Percentiles rank a stretch among this genome's conserved stretches.
phyloP scores from a whole-genome alignment of 495 filamentous ascomycete genomes.

The Penicillium turbatum region DNA sequence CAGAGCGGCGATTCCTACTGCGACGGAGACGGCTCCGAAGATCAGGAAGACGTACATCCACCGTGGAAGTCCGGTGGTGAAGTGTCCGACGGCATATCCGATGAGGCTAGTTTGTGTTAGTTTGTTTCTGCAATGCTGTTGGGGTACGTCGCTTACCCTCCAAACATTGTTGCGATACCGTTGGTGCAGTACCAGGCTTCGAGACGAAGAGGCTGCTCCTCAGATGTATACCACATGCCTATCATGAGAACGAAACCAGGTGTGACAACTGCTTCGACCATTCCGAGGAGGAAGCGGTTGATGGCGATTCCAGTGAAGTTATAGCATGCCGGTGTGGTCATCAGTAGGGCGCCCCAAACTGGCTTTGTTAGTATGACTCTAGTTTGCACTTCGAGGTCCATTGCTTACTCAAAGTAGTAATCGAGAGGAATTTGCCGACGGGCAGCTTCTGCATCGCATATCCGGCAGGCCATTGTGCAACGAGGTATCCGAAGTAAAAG shows the following conservation, averaged over 20 bases:
- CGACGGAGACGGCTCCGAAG: slow-evolving; percentile 38
- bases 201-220: slow-evolving; percentile 53
- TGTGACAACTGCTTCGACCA: slow-evolving; percentile 53
- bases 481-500: slow-evolving; percentile 53
- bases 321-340: slow-evolving; percentile 38
- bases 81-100: slow-evolving; percentile 52
- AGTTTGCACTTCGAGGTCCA: background rate
- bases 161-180: slow-evolving; percentile 53
- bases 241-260: slow-evolving; percentile 56
- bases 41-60: slow-evolving; percentile 52
- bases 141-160: slow-evolving; percentile 30
- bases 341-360: slow-evolving; percentile 41
- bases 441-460: slow-evolving; percentile 51
- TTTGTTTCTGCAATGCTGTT: background rate
- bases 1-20: slow-evolving; percentile 33
- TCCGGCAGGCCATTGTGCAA: slow-evolving; percentile 50
- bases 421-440: slow-evolving; percentile 47
- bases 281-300: slow-evolving; percentile 48
- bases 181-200: slow-evolving; percentile 54
- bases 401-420: slow-evolving; percentile 31
- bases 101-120: slow-evolving; percentile 35
- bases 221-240: slow-evolving; percentile 52
- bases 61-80: slow-evolving; percentile 35
- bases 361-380: background rate
- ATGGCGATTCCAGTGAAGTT: slow-evolving; percentile 42